Conservation (phyloP, 2,329 filamentous ascomycete genomes). For the Pseudopyricularia cyperi region DNA sequence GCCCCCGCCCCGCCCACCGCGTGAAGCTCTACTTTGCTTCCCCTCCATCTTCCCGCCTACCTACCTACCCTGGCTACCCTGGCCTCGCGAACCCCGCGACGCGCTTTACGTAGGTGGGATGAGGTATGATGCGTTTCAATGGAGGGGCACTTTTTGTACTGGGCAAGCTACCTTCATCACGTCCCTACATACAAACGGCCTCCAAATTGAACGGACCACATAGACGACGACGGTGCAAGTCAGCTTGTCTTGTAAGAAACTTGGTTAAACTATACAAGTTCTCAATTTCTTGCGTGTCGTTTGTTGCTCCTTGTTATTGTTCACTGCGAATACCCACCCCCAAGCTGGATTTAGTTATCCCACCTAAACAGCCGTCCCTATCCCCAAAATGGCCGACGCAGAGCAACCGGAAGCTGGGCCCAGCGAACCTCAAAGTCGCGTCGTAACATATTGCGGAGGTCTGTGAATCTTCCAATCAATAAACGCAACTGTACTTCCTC, state of each 20-base stretch:
- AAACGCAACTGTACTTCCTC: background rate
- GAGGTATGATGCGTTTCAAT: background rate
- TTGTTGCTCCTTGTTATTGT: background rate
- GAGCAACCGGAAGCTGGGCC: constrained; percentile 2
- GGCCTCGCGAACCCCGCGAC: background rate
- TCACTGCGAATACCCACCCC: no score
- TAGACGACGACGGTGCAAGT: background rate
- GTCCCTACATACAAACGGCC: background rate
- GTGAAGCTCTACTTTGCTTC: background rate
- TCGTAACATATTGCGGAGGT: constrained; percentile 3
- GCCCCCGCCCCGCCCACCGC: background rate
- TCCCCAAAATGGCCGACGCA: background rate
- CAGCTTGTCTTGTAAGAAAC: no score
- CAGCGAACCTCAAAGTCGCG: constrained; percentile 1
- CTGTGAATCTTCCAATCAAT: background rate
- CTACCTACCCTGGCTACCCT: no score
- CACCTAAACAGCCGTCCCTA: background rate
- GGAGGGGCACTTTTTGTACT: background rate
- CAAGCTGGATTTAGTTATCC: no score
- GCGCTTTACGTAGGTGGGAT: background rate
- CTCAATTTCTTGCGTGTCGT: background rate
- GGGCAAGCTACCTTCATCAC: background rate
- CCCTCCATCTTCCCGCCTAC: no score
- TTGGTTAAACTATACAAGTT: background rate
- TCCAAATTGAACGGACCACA: background rate